Percentiles rank a stretch among this genome's conserved stretches.
phyloP scores from a whole-genome alignment of 192 early-diverging fungal species.

The Backusella westeae region DNA sequence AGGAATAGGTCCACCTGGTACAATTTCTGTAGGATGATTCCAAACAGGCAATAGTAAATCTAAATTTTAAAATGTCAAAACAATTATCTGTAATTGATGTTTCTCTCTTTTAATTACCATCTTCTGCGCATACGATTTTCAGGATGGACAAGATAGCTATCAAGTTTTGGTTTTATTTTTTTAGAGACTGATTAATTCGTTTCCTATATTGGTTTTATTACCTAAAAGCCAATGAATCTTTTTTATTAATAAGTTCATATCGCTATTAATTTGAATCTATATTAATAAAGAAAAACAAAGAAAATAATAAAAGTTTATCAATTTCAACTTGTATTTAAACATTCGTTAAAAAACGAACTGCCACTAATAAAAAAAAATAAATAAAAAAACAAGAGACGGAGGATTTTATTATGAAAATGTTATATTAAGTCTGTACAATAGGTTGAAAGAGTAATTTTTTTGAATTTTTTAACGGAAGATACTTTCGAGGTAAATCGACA shows the following conservation, averaged over 20 bases:
- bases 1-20: conserved; percentile 19
- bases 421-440: not conserved
- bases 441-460: conserved; percentile 4
- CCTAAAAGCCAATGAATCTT: not conserved
- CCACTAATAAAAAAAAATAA: not conserved
- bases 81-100: not conserved
- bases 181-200: not conserved
- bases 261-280: not conserved
- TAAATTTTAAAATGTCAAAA: not conserved
- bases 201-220: not conserved
- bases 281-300: not conserved
- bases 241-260: not conserved
- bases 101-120: not conserved
- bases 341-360: not conserved
- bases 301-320: not conserved
- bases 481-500: conserved; percentile 29
- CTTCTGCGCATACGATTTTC: not conserved
- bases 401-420: not conserved
- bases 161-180: not conserved
- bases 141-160: not conserved
- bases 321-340: not conserved
- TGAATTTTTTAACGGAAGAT: conserved; percentile 20
- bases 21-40: conserved; percentile 31
- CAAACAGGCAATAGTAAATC: conserved; percentile 29
- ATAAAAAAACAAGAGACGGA: not conserved